phyloP scores from a whole-genome alignment of 768 basidiomycete genomes.

The Coprinopsis marcescibilis region DNA sequence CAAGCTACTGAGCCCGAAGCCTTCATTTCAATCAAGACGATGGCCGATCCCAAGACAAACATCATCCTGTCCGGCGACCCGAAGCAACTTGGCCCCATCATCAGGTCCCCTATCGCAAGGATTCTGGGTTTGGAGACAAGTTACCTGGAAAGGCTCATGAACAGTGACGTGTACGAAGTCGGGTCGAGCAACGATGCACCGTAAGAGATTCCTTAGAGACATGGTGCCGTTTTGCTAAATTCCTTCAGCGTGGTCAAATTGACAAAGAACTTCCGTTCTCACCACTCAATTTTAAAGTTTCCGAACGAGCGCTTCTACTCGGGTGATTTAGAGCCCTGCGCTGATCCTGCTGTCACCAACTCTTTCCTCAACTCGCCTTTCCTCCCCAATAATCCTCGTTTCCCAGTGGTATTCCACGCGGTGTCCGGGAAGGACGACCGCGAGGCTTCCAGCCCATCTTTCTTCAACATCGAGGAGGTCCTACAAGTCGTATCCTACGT shows the following conservation, averaged over 20 bases:
- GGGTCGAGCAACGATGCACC: slow-evolving; percentile 26
- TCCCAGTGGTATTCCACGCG: slow-evolving; percentile 60
- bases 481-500: slow-evolving; percentile 49
- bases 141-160: slow-evolving; percentile 57
- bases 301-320: slow-evolving; percentile 59
- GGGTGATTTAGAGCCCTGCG: slow-evolving; percentile 45
- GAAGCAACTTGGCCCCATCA: slow-evolving; percentile 65
- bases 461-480: slow-evolving; percentile 62
- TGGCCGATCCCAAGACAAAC: slow-evolving; percentile 47
- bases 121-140: slow-evolving; percentile 54
- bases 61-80: slow-evolving; percentile 64
- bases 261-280: slow-evolving; percentile 61
- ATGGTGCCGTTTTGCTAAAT: slow-evolving; percentile 18
- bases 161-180: slow-evolving; percentile 10
- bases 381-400: slow-evolving; percentile 34
- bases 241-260: slow-evolving; percentile 52
- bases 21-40: slow-evolving; percentile 57
- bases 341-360: slow-evolving; percentile 32
- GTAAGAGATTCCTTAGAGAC: slow-evolving; percentile 21
- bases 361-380: slow-evolving; percentile 32
- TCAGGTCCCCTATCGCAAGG: slow-evolving; percentile 51
- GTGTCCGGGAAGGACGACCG: slow-evolving; percentile 56
- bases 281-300: slow-evolving; percentile 51
- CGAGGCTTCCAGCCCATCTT: slow-evolving; percentile 63
- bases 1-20: slow-evolving; percentile 67